A percentile compares a stretch with the other conserved stretches of the same genome.
phyloP scores from a whole-genome alignment of 169 alveolate species.

The Neospora caninum region DNA sequence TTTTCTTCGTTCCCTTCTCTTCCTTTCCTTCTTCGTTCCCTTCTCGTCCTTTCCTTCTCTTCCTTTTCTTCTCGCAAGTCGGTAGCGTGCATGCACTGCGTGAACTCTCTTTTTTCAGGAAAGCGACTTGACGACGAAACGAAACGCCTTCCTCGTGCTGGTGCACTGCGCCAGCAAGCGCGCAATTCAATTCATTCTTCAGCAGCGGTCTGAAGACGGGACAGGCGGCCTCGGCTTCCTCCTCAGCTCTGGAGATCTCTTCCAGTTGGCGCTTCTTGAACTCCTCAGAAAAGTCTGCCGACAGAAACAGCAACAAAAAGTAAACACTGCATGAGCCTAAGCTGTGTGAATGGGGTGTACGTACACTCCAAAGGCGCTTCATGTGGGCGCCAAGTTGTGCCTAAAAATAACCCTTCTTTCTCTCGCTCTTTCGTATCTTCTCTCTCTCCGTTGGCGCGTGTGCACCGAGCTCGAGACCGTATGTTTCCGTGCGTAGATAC shows the following conservation, averaged over 20 bases:
- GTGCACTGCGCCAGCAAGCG: conserved; percentile 86
- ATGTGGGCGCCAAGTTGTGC: too few species aligned
- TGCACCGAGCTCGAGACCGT: too few species aligned
- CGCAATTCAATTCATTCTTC: conserved; percentile 84
- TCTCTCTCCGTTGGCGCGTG: too few species aligned
- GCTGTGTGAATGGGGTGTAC: too few species aligned
- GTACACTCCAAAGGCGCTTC: too few species aligned
- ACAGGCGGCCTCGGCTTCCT: neutral
- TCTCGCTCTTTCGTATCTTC: too few species aligned
- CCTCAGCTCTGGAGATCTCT: conserved; percentile 78
- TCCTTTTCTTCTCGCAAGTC: too few species aligned
- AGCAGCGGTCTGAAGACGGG: conserved; percentile 58
- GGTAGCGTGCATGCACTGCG: too few species aligned
- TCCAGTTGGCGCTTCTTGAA: conserved; percentile 88
- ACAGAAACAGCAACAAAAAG: conserved; percentile 81
- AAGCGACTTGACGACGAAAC: conserved; percentile 91
- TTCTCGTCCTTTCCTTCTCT: neutral
- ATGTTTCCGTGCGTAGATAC: too few species aligned
- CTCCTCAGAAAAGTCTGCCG: conserved; percentile 88
- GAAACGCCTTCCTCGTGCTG: conserved; percentile 89
- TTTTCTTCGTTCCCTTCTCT: neutral
- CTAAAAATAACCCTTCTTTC: too few species aligned
- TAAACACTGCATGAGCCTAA: neutral
- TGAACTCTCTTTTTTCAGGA: conserved; percentile 66
- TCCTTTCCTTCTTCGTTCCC: neutral